Base-by-base conservation (phyloP, 1,284 basidiomycete genomes). In the Malassezia slooffiae region DNA sequence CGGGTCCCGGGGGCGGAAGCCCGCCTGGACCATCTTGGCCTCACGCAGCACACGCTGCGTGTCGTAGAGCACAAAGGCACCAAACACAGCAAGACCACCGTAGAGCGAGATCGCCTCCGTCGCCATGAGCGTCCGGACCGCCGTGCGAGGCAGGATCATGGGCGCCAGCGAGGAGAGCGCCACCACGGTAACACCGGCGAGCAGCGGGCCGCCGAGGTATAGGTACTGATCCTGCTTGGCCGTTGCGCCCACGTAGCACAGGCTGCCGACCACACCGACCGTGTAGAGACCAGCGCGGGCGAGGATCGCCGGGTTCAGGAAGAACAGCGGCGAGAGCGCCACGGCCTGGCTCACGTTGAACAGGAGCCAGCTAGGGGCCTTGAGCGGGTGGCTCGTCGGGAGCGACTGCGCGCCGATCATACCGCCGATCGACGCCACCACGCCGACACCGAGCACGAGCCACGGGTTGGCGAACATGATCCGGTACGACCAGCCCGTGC, bases 261-360 rank as follows among this genome's bases (percentile, higher is more conserved):
- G 76, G 6, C 65, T 67, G 40, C 85, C 87, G 15, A 89, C 80
- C 3, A 88, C 77, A 34, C 86, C 87, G 33, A 80, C 77, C 0
- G 87, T 90, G 71, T 91, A 91, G 5, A 91, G 73, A 10, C 84
- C 87, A 8, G 87, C 88, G 30, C 87, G 79, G n/a, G 82, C 81
- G 34, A 91, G 76, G 48, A 91, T 76, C 11, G 84, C 85, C 1
- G 88, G 87, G 60, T 76, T 81, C 41, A 87, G 71, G 76, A 90
- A 89, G 73, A 86, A 85, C 17, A 91, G 70, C 8, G 68, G 68
- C 32, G 58, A 55, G 23, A 60, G 19, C 78, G 84, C 47, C 84
- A 75, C 83, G 12, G 85, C 85, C 73, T 90, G 87, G 62, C 79
- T 85, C 5, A 76, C 80, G 56, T 88, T 87, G 72, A 89, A 88